Base-by-base conservation (phyloP, 2,329 filamentous ascomycete species). In the Trichoderma endophyticum region DNA sequence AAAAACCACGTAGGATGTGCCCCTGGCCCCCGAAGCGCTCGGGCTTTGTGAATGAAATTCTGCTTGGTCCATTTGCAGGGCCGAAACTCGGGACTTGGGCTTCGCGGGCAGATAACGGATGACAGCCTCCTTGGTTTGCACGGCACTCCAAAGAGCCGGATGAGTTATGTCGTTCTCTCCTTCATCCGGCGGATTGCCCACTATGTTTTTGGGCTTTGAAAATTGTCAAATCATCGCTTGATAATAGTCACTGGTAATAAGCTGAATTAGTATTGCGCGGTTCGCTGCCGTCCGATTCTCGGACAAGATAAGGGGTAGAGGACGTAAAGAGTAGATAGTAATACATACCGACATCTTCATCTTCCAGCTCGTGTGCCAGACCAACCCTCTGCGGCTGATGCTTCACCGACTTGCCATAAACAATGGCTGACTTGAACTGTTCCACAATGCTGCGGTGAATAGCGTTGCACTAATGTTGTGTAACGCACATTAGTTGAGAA, bases 351-450 rank as follows among this genome's bases (percentile, higher is more conserved):
- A 99, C 97, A 84, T 99, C 96, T 84, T 99, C 96, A 81, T 99
- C 96, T 72, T 90, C 93, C 79, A 99, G 87, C 85, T 97, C 94
- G 81, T 99, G 96, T 68, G 89, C 86, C 75, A 99, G 87, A 64
- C 96, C 96, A 74, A 98, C 96, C 79, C 95, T 90, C 84, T 99
- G 96, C 75, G 96, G 96, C 84, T 98, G 96, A 85, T 99, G 96
- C 87, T 98, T 98, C 77, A 98, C 95, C 71, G 95, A 98, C 81
- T 95, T 96, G 77, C 96, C 96, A 82, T 98, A 99, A 56, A 99
- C 96, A 80, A 99, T 92, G 70, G 96, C 96, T 73, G 91, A 90
- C 83, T 95, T 97, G 87, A 99, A 99, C 77, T 97, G 92, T 77
- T 99, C 96, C 71, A 96, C 88, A 80, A 99, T 98, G 71, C 90